A percentile compares a stretch with the other conserved stretches of the same genome.
phyloP scores from a whole-genome alignment of 768 basidiomycete genomes.

The Phanerodontia chrysosporium region DNA sequence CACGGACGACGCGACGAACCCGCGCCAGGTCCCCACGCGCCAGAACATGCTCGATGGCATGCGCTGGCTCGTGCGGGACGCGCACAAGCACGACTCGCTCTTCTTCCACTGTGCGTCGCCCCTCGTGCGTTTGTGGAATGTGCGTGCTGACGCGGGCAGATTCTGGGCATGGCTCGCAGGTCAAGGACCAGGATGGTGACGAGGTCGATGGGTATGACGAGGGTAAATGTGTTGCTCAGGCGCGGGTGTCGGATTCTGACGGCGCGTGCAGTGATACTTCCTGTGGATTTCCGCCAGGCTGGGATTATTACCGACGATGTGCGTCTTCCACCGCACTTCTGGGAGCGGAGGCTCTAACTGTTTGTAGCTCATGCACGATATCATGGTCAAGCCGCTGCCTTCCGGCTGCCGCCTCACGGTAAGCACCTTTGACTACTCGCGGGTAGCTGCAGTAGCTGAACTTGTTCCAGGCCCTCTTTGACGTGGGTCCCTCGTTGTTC shows the following conservation, averaged over 20 bases:
- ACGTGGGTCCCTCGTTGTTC: constrained; percentile 25
- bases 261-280: too few species aligned
- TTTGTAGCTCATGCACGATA: constrained; percentile 61
- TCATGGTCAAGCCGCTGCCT: constrained; percentile 76
- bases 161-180: constrained; percentile 86
- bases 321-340: constrained; percentile 23
- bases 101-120: constrained; percentile 78
- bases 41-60: constrained; percentile 84
- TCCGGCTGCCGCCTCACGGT: constrained; percentile 87
- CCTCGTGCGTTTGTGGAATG: not conserved
- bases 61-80: constrained; percentile 86
- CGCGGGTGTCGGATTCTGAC: too few species aligned
- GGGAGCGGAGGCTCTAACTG: not conserved
- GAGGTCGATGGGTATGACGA: constrained; percentile 85
- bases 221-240: too few species aligned
- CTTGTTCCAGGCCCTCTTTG: constrained; percentile 24
- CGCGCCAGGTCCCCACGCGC: constrained; percentile 65
- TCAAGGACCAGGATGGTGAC: constrained; percentile 77
- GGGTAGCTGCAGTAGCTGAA: not conserved
- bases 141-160: constrained; percentile 37
- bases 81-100: constrained; percentile 77
- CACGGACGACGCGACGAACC: constrained; percentile 67
- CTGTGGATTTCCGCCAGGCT: constrained; percentile 59
- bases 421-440: constrained; percentile 24
- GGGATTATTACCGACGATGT: constrained; percentile 92